Evolutionary conservation across 805 yeast genomes (phyloP), one percentile per base, ranked within the genome.

Genomic region (Wickerhamomyces chambardii): DNA sequence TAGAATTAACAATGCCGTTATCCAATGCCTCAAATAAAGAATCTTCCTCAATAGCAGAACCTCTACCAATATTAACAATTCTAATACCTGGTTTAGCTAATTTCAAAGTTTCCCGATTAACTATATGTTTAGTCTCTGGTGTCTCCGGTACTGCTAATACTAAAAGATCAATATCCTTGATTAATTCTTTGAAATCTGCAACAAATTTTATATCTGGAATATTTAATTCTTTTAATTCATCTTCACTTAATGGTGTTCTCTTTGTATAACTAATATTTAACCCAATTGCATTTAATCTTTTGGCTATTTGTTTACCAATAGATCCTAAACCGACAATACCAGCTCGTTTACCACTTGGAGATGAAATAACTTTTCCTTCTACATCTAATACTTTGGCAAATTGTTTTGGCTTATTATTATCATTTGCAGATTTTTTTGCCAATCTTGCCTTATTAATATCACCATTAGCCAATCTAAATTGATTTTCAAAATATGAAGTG

Each of bases 51-150:
- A 84, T 66, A 26, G 82, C 70, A 3, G 69, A 46, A 2, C 94
- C 95, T 40, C 95, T 63, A 2, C 94, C 94, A 29, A 84, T 75
- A 48, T 84, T 84, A 32, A 84, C 75, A 17, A 84, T 59, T 35
- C 84, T 63, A 7, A 78, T 66, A 2, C 83, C 79, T 29, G 63
- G 58, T 29, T 68, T 64, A 37, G 81, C 61, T 32, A 59, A 45
- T 8, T 56, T 53, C 17, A 84, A 62, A 1, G 78, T 51, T 1
- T 61, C 47, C 25, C 50, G 52, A 47, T 79, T 72, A 40, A 83
- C 57, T 40, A 82, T 50, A 47, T 77, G 67, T 10, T 58, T 45
- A 0, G 92, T 80, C 17, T 70, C 66, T 4, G 73, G 65, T 3
- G 75, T 68, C 15, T 76, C 76, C 3, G 94, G 94, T 31, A 82